phyloP scores from a whole-genome alignment of 345 rosid genomes.

The Populus pruinosa region DNA sequence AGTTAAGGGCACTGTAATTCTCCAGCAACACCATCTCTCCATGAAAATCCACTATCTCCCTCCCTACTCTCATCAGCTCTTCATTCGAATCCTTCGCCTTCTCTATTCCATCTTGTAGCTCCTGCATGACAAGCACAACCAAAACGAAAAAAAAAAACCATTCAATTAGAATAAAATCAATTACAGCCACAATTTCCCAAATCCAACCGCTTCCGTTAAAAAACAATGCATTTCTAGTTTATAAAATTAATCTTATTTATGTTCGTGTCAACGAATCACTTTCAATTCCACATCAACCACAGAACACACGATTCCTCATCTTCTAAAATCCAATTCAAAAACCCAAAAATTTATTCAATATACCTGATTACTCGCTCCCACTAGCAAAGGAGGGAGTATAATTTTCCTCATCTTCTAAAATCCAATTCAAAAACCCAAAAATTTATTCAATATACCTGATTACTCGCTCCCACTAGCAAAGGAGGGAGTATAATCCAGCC shows the following conservation, averaged over 20 bases:
- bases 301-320: background rate
- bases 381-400: background rate
- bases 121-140: conserved; percentile 40
- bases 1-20: conserved; percentile 96
- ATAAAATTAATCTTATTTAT: background rate
- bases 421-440: background rate
- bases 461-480: background rate
- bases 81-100: conserved; percentile 51
- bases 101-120: conserved; percentile 61
- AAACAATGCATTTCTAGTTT: background rate
- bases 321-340: background rate
- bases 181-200: background rate
- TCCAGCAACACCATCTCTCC: conserved; percentile 96
- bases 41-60: conserved; percentile 89
- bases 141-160: background rate
- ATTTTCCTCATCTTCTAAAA: background rate
- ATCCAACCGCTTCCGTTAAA: background rate
- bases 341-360: background rate
- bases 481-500: background rate
- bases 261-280: background rate
- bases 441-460: background rate
- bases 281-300: background rate
- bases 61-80: conserved; percentile 57
- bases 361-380: background rate
- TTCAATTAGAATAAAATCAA: background rate